phyloP scores from a whole-genome alignment of 257 asterid species.

The Solanum gandarillasii region DNA sequence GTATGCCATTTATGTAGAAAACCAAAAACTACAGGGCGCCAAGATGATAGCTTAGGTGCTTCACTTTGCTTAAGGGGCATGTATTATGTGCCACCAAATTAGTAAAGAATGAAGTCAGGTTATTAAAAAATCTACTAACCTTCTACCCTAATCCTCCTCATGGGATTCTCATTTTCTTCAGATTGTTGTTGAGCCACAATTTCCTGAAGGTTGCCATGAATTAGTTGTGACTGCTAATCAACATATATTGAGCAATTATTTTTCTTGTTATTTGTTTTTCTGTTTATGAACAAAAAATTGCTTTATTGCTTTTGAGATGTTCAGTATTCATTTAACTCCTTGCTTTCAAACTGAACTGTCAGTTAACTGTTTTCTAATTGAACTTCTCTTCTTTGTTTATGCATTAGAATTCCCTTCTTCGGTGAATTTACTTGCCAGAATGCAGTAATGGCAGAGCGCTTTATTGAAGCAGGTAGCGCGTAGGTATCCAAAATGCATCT shows the following conservation, averaged over 20 bases:
- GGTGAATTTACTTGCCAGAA: constrained; percentile 96
- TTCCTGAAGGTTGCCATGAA: not conserved
- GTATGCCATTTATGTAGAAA: not conserved
- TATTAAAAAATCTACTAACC: not conserved
- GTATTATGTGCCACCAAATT: not conserved
- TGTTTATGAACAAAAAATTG: not conserved
- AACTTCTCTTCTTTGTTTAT: constrained; percentile 14
- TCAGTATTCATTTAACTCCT: not conserved
- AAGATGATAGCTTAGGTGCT: not conserved
- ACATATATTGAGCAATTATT: not conserved
- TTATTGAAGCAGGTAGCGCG: constrained; percentile 99
- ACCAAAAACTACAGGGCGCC: not conserved
- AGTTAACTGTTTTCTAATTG: not conserved
- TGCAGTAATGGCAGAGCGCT: constrained; percentile 87
- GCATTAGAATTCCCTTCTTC: constrained; percentile 71
- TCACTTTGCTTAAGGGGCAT: not conserved
- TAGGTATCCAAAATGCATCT: constrained; percentile 55
- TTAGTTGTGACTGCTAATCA: not conserved
- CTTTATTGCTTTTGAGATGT: not conserved
- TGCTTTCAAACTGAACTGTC: not conserved
- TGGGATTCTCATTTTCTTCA: not conserved
- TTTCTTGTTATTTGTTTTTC: not conserved
- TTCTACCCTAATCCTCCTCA: not conserved
- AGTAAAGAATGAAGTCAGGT: not conserved
- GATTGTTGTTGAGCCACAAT: not conserved